A percentile compares a stretch with the other conserved stretches of the same genome.
Evolutionary conservation across 2,329 filamentous ascomycete genomes (phyloP).

Genomic region (Biscogniauxia mediterranea): DNA sequence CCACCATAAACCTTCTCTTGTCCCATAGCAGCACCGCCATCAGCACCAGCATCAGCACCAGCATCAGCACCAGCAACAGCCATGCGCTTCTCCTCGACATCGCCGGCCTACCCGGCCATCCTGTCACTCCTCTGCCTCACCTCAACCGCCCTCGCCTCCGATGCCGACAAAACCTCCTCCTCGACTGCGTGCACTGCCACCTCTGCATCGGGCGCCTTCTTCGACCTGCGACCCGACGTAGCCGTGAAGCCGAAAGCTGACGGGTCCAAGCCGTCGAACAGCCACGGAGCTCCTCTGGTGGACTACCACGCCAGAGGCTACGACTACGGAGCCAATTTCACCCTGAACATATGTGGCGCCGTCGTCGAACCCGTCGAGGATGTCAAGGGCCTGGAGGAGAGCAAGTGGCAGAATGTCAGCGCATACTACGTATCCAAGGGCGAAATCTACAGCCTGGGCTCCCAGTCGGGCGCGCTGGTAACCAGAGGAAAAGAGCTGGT

Average conservation of each 20-base stretch:
- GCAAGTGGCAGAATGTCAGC: slow-evolving; percentile 69
- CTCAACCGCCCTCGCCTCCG: slow-evolving; percentile 31
- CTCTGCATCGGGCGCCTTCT: slow-evolving; percentile 56
- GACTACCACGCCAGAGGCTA: slow-evolving; percentile 68
- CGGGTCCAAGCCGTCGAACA: slow-evolving; percentile 39
- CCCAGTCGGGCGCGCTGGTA: slow-evolving; percentile 51
- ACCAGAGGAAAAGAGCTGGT: slow-evolving; percentile 72
- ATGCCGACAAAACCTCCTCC: slow-evolving; percentile 41
- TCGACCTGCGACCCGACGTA: slow-evolving; percentile 56
- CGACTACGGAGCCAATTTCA: slow-evolving; percentile 80
- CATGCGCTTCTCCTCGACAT: slow-evolving; percentile 29
- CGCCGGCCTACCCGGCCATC: slow-evolving; percentile 26
- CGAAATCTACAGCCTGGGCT: slow-evolving; percentile 74
- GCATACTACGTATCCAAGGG: slow-evolving; percentile 70
- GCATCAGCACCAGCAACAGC: neutral
- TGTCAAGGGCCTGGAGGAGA: slow-evolving; percentile 62
- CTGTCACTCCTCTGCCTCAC: slow-evolving; percentile 37
- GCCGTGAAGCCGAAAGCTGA: slow-evolving; percentile 43
- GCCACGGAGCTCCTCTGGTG: slow-evolving; percentile 40
- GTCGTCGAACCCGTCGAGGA: slow-evolving; percentile 66
- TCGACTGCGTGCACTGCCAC: slow-evolving; percentile 54
- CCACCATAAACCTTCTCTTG: neutral
- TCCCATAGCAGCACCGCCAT: no score
- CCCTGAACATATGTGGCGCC: slow-evolving; percentile 75
- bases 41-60: neutral